Conservation (phyloP, 2,329 filamentous ascomycete genomes). For the Penicillium sp. region DNA sequence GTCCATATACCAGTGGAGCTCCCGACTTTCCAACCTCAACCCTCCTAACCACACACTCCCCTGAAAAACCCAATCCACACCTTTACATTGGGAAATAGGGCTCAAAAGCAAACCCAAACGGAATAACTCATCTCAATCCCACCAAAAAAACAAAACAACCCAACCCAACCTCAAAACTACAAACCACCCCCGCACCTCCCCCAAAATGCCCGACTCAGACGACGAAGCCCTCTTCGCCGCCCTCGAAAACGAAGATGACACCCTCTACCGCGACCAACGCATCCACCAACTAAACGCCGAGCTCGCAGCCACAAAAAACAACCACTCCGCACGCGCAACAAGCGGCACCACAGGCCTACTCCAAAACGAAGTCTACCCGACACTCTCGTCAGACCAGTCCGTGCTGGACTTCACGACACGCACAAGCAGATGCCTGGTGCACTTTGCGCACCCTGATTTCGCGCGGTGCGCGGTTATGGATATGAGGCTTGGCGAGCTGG, state of each 20-base stretch:
- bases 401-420: slow-evolving; percentile 62
- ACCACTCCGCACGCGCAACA: slow-evolving; percentile 32
- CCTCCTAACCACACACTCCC: slow-evolving; percentile 8
- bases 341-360: slow-evolving; percentile 32
- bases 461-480: slow-evolving; percentile 63
- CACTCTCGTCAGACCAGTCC: slow-evolving; percentile 53
- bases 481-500: slow-evolving; percentile 52
- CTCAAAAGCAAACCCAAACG: background rate
- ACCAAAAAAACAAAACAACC: background rate
- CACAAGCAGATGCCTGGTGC: slow-evolving; percentile 58
- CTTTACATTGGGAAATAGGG: background rate
- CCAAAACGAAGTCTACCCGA: slow-evolving; percentile 37
- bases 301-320: slow-evolving; percentile 50
- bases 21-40: slow-evolving; percentile 2
- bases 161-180: background rate
- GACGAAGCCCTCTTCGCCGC: slow-evolving; percentile 62
- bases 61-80: background rate
- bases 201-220: slow-evolving; percentile 49
- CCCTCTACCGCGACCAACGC: slow-evolving; percentile 56
- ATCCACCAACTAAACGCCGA: slow-evolving; percentile 61
- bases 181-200: slow-evolving; percentile 9
- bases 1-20: slow-evolving; percentile 9
- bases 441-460: slow-evolving; percentile 66
- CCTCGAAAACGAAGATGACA: slow-evolving; percentile 55
- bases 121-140: background rate